These are phyloP conservation scores for Suillus subluteus DNA, from an alignment of 768 basidiomycete genomes.

Conservation along the genomic window DNA sequence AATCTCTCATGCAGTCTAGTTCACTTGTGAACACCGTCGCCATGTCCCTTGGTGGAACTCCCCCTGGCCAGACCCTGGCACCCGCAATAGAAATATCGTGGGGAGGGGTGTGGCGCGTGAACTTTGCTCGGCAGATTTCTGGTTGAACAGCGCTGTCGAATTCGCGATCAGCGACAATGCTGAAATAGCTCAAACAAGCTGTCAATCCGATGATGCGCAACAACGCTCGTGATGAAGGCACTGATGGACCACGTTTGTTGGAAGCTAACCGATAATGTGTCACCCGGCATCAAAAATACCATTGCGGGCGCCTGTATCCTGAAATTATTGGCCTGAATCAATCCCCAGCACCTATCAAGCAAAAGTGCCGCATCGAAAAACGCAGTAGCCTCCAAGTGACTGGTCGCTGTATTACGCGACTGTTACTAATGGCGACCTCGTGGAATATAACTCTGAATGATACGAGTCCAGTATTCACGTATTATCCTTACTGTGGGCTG, in stretches of 20 bases:
- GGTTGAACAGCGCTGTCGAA: not conserved
- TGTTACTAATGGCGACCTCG: constrained; percentile 5
- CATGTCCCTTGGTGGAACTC: not conserved
- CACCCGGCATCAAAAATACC: not conserved
- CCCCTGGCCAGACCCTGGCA: not conserved
- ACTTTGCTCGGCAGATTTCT: not conserved
- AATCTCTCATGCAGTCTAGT: constrained; percentile 5
- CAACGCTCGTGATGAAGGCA: not conserved
- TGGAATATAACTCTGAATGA: constrained; percentile 16
- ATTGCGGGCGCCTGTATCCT: not conserved
- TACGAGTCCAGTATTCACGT: constrained; percentile 13
- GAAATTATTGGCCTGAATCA: not conserved
- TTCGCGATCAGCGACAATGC: not conserved
- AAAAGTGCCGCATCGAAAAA: not conserved
- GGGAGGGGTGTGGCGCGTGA: not conserved
- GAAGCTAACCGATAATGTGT: not conserved
- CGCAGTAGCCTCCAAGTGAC: not conserved
- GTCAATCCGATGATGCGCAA: not conserved
- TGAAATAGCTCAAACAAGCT: not conserved
- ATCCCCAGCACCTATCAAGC: not conserved
- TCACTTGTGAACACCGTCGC: not conserved
- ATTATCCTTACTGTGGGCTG: constrained; percentile 14
- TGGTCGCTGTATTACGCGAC: not conserved
- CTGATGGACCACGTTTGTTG: not conserved
- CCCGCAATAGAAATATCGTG: not conserved